Conservation (phyloP, 148 eudicot genomes). For the Pouteria glomerata region DNA sequence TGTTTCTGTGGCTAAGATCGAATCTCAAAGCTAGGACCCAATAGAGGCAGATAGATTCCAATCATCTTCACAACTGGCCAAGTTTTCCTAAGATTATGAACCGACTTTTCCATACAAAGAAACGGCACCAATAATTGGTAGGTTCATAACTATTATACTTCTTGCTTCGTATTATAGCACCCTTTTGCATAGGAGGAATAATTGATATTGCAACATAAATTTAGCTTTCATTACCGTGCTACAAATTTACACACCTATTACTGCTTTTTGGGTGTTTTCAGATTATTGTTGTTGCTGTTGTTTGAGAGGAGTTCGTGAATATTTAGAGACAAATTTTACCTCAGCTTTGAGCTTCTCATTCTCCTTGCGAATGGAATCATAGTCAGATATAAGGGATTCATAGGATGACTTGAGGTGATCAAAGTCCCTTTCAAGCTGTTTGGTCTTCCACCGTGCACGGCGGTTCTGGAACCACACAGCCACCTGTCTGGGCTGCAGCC, state of each 20-base stretch:
- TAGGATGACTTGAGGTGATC: constrained; percentile 62
- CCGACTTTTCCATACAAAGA: neutral
- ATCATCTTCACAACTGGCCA: constrained; percentile 4
- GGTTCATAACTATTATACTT: neutral
- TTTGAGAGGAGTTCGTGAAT: too few relatives aligned
- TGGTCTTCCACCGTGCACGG: constrained; percentile 78
- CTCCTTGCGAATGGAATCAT: constrained; percentile 41
- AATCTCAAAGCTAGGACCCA: constrained; percentile 7
- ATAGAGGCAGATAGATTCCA: neutral
- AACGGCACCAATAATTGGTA: neutral
- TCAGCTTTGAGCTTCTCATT: constrained; percentile 65
- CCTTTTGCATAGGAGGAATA: neutral
- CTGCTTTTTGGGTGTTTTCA: too few relatives aligned
- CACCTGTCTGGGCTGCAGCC: constrained; percentile 84
- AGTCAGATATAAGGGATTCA: constrained; percentile 47
- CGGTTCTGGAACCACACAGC: constrained; percentile 93
- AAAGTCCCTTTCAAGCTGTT: constrained; percentile 70
- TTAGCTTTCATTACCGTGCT: too few relatives aligned
- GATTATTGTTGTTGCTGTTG: too few relatives aligned
- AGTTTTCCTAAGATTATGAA: neutral
- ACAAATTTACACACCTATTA: too few relatives aligned
- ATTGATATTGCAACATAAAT: neutral
- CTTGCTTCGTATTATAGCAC: neutral
- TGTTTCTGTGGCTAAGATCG: too few relatives aligned
- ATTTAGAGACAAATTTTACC: constrained; percentile 23